A percentile compares a stretch with the other conserved stretches of the same genome.
Conservation (phyloP, 2,329 filamentous ascomycete species). For the Pseudogymnoascus sp. region DNA sequence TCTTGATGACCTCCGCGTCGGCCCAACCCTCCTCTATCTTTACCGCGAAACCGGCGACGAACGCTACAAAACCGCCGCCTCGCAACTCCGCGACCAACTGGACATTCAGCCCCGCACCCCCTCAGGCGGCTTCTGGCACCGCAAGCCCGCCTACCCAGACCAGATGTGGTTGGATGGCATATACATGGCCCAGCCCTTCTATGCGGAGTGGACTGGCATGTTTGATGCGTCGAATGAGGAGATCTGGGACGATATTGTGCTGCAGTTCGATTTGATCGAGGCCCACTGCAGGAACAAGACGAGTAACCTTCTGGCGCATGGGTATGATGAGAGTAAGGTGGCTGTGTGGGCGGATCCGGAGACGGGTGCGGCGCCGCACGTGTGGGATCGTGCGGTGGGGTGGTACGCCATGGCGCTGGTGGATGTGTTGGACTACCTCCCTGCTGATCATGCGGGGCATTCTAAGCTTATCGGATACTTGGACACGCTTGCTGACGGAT, state of each 20-base stretch:
- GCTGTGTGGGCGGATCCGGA: constrained; percentile 31
- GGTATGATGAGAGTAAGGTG: constrained; percentile 30
- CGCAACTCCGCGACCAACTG: constrained; percentile 38
- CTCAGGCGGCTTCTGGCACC: constrained; percentile 48
- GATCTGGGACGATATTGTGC: constrained; percentile 26
- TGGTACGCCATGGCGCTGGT: constrained; percentile 34
- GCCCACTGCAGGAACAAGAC: constrained; percentile 19
- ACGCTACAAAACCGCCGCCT: constrained; percentile 43
- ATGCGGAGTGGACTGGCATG: constrained; percentile 22
- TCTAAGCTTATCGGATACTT: constrained; percentile 11
- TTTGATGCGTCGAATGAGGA: constrained; percentile 23
- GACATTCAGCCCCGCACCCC: constrained; percentile 42
- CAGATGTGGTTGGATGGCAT: constrained; percentile 54
- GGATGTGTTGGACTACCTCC: constrained; percentile 30
- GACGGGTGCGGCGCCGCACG: constrained; percentile 32
- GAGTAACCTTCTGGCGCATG: constrained; percentile 29
- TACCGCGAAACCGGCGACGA: constrained; percentile 38
- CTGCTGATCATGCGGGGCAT: constrained; percentile 17
- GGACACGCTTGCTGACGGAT: constrained; percentile 13
- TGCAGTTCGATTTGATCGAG: constrained; percentile 24
- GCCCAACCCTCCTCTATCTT: constrained; percentile 44
- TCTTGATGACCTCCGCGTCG: constrained; percentile 45
- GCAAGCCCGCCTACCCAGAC: constrained; percentile 38
- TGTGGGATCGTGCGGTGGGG: constrained; percentile 33
- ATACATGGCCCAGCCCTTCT: constrained; percentile 37